Evolutionary conservation across 1,139 yeast species (phyloP), one percentile per base, ranked within the genome.

Genomic region (Yamadazyma dushanensis): DNA sequence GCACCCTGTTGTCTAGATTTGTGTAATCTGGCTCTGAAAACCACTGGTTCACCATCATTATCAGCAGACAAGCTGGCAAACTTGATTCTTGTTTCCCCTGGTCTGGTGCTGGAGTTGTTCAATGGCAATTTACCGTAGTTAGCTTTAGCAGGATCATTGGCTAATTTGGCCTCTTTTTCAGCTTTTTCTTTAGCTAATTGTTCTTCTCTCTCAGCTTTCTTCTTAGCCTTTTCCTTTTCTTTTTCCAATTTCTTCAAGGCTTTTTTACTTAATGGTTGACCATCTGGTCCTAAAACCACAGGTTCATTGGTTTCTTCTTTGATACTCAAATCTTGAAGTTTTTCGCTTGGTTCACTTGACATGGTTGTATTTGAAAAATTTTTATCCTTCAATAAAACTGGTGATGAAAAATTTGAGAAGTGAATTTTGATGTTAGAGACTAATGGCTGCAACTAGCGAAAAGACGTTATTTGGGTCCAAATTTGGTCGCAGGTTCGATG

Each of bases 1-100:
- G 95, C 95, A 63, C 96, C 95, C 64, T 92, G 97, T 57, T 88
- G 86, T 71, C 98, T 86, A 13, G 94, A 78, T 49, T 80, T 88
- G 65, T 92, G 97, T 29, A 89, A 78, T 67, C 99, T 80, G 32
- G 98, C 97, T 66, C 98, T 81, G 70, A 94, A 80, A 19, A 84
- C 72, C 41, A 92, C 86, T 47, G 79, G 78, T 54, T 81, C 76
- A 39, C 94, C 96, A 47, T 83, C 95, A 59, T 83, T 78, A 21
- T 74, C 76, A 26, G 76, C 71, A 21, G 78, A 65, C 53, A 92
- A 70, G 33, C 71, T 67, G 37, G 61, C 57, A 53, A 92, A 69
- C 49, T 76, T 61, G 44, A 73, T 62, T 63, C 97, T 80, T 50
- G 66, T 55, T 36, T 54, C 55, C 29, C 83, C 86, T 18, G 85